These are phyloP conservation scores for Takakia lepidozioides DNA, from an alignment of 225 moss, liverwort and hornwort species.

Conservation along the genomic window DNA sequence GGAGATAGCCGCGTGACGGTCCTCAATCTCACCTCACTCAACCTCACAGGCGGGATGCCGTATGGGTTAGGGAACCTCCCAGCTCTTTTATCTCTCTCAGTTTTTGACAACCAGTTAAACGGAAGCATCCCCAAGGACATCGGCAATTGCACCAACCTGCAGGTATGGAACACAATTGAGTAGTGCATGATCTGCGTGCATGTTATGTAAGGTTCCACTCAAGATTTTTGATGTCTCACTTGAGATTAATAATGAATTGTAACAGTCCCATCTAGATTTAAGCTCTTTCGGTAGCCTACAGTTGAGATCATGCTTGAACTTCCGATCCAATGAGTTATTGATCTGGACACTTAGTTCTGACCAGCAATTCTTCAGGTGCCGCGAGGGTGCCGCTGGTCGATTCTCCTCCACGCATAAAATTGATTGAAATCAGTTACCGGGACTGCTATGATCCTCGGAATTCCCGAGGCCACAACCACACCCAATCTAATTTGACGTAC, in stretches of 20 bases:
- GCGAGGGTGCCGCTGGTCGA: no score
- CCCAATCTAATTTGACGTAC: background rate
- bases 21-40: constrained; percentile 14
- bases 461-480: background rate
- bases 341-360: no score
- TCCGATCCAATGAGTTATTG: background rate
- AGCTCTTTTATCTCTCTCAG: constrained; percentile 30
- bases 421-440: no score
- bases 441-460: background rate
- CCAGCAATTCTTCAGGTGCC: no score
- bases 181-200: background rate
- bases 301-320: background rate
- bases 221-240: constrained; percentile 11
- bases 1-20: constrained; percentile 28
- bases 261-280: background rate
- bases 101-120: constrained; percentile 37
- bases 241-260: background rate
- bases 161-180: constrained; percentile 16
- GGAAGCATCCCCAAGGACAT: constrained; percentile 49
- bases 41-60: constrained; percentile 20
- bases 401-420: no score
- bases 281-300: background rate
- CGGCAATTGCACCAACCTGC: constrained; percentile 40
- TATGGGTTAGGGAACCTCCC: constrained; percentile 13
- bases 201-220: constrained; percentile 18